A percentile compares a stretch with the other conserved stretches of the same genome.
These are phyloP conservation scores for Arxiozyma heterogenica DNA, from an alignment of 1,139 yeast genomes.

Conservation along the genomic window DNA sequence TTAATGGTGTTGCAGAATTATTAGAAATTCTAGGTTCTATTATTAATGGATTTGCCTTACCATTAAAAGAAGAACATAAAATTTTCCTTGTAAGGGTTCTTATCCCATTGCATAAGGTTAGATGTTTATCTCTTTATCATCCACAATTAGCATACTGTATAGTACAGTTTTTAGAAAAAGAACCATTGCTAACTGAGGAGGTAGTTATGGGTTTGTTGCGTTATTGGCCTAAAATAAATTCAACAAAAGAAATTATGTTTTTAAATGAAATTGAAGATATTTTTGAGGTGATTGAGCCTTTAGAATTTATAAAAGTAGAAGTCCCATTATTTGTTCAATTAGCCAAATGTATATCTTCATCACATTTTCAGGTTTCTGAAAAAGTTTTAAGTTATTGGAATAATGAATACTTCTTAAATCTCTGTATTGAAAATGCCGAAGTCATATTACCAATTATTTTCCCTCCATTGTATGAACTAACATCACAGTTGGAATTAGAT, in stretches of 20 bases:
- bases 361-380: constrained; percentile 96
- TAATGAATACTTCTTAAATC: constrained; percentile 82
- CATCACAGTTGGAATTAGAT: constrained; percentile 41
- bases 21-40: constrained; percentile 92
- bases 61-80: constrained; percentile 94
- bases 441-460: constrained; percentile 87
- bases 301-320: constrained; percentile 83
- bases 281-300: constrained; percentile 91
- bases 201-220: constrained; percentile 86
- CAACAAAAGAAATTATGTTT: constrained; percentile 94
- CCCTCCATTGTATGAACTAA: constrained; percentile 79
- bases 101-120: constrained; percentile 87
- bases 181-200: constrained; percentile 84
- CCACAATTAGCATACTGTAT: constrained; percentile 97
- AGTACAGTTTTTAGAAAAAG: constrained; percentile 92
- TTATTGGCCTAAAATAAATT: constrained; percentile 95
- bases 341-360: constrained; percentile 86
- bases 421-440: constrained; percentile 86
- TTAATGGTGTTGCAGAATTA: constrained; percentile 92
- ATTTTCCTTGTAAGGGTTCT: constrained; percentile 80
- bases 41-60: constrained; percentile 95
- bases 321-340: constrained; percentile 90
- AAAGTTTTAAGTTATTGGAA: constrained; percentile 92
- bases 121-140: constrained; percentile 79
- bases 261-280: constrained; percentile 93